Percentiles rank a stretch among this genome's conserved stretches.
phyloP scores from a whole-genome alignment of 306 rosid species.

The Sicyos edulis region DNA sequence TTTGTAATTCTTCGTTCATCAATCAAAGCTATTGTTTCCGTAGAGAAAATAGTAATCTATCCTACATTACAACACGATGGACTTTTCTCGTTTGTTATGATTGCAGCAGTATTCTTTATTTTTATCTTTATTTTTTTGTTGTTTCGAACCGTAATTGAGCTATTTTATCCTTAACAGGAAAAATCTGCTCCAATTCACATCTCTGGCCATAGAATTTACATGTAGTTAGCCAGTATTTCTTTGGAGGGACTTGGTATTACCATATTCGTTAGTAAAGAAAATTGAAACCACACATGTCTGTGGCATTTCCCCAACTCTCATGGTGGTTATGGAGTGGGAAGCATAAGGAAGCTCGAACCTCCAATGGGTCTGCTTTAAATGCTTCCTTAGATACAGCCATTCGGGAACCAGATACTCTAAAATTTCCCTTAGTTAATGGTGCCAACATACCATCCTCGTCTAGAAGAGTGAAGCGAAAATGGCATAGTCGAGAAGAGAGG shows the following conservation, averaged over 20 bases:
- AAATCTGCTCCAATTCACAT: conserved; percentile 2
- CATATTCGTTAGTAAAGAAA: conserved; percentile 13
- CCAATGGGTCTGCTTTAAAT: conserved; percentile 46
- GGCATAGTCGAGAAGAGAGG: conserved; percentile 87
- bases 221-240: not conserved
- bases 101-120: not conserved
- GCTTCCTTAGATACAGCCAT: conserved; percentile 42
- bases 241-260: conserved; percentile 10
- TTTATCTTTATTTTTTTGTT: too few relatives aligned
- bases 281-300: conserved; percentile 43
- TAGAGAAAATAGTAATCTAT: too few relatives aligned
- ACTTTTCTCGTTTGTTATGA: not conserved
- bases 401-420: conserved; percentile 69
- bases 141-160: not conserved
- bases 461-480: conserved; percentile 69
- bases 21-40: too few relatives aligned
- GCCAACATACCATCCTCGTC: conserved; percentile 52
- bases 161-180: conserved; percentile 2
- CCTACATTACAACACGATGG: too few relatives aligned
- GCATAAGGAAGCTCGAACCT: conserved; percentile 57
- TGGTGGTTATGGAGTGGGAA: conserved; percentile 94
- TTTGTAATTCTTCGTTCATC: too few relatives aligned
- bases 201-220: not conserved
- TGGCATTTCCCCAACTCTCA: conserved; percentile 70
- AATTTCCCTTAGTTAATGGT: conserved; percentile 54